A percentile compares a stretch with the other conserved stretches of the same genome.
Conservation (phyloP, 202 grass and related monocot genomes). For the Eragrostis tef region DNA sequence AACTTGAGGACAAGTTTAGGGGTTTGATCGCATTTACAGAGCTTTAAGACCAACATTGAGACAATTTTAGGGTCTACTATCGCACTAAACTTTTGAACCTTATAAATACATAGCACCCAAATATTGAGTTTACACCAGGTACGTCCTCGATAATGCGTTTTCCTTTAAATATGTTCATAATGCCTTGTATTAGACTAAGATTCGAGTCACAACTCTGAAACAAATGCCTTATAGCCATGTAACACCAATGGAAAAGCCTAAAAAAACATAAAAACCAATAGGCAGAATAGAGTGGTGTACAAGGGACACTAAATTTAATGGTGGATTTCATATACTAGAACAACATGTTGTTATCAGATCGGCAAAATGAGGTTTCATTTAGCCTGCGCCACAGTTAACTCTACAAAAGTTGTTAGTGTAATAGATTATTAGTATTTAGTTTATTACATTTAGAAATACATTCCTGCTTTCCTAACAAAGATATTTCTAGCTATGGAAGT, state of each 20-base stretch:
- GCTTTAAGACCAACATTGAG: neutral
- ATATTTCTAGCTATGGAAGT: neutral
- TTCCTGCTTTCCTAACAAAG: constrained; percentile 26
- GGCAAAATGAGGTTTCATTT: constrained; percentile 8
- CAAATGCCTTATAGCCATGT: neutral
- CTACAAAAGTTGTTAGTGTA: neutral
- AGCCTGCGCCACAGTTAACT: neutral
- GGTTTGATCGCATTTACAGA: neutral
- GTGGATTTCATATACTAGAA: neutral
- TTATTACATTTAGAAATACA: constrained; percentile 8
- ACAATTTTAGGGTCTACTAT: neutral
- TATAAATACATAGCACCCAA: neutral
- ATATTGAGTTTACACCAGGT: neutral
- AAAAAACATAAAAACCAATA: neutral
- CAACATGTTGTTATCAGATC: constrained; percentile 11
- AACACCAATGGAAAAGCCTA: neutral
- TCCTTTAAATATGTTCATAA: neutral
- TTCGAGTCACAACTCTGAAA: neutral
- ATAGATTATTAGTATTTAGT: neutral
- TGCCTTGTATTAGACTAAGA: neutral
- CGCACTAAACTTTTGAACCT: no score
- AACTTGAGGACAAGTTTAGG: neutral
- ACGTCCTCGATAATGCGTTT: neutral
- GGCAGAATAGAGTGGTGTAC: neutral
- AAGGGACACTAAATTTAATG: neutral